These are phyloP conservation scores for Candida quercuum DNA, from an alignment of 805 yeast species.

Conservation along the genomic window DNA sequence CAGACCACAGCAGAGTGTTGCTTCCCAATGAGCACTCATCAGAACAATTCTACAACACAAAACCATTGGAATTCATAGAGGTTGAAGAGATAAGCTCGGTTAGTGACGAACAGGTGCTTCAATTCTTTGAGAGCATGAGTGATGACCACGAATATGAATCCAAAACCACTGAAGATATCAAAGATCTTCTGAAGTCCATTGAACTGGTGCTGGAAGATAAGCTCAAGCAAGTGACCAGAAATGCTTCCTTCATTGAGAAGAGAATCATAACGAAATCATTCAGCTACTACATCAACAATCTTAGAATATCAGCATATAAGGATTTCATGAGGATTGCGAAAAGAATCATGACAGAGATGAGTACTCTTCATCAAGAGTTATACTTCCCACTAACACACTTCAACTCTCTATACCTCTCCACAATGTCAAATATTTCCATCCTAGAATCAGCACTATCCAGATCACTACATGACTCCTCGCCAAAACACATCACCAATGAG, in stretches of 20 bases:
- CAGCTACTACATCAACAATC: slow-evolving; percentile 17
- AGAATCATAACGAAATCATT: slow-evolving; percentile 11
- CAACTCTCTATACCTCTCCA: slow-evolving; percentile 8
- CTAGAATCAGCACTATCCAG: not conserved
- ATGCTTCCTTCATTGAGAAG: slow-evolving; percentile 17
- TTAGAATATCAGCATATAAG: slow-evolving; percentile 10
- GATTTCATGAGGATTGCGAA: slow-evolving; percentile 16
- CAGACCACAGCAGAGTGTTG: slow-evolving; percentile 5
- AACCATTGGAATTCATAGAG: slow-evolving; percentile 2
- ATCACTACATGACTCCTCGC: not conserved
- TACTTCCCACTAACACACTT: slow-evolving; percentile 5
- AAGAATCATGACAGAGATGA: slow-evolving; percentile 9
- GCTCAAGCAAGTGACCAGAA: slow-evolving; percentile 14
- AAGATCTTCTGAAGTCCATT: slow-evolving; percentile 9
- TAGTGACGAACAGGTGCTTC: slow-evolving; percentile 8
- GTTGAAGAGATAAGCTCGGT: slow-evolving; percentile 5
- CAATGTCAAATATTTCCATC: not conserved
- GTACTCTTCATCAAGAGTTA: slow-evolving; percentile 1
- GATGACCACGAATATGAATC: slow-evolving; percentile 2
- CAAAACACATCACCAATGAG: not conserved
- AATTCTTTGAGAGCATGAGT: slow-evolving; percentile 7
- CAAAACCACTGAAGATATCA: slow-evolving; percentile 8
- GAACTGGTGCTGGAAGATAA: slow-evolving; percentile 14
- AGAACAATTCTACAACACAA: slow-evolving; percentile 5
- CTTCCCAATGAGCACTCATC: slow-evolving; percentile 10